A percentile compares a stretch with the other conserved stretches of the same genome.
Evolutionary conservation across 305 asterid species (phyloP).

Genomic region (Rubia occidens): DNA sequence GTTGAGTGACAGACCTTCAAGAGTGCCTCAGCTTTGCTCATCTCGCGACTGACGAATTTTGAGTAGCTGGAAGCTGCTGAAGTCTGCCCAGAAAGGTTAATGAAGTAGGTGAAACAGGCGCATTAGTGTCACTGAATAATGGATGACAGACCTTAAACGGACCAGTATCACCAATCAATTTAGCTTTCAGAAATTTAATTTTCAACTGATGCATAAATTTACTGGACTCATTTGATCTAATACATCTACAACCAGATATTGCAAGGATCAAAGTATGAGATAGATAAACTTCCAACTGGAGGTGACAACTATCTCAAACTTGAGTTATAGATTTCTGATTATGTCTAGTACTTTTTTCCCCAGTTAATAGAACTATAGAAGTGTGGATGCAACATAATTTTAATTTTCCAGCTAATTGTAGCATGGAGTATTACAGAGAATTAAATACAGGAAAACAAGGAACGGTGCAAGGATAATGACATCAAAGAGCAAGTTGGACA

Average conservation of each 20-base stretch:
- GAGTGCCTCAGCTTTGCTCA: conserved; percentile 99
- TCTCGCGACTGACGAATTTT: conserved; percentile 87
- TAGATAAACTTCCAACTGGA: background rate
- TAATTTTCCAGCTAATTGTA: background rate
- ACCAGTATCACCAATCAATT: background rate
- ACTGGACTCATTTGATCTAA: background rate
- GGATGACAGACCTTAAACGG: background rate
- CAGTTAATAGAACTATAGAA: background rate
- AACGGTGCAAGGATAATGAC: background rate
- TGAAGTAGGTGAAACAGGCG: background rate
- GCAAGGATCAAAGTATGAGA: background rate
- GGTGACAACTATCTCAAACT: background rate
- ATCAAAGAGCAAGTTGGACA: background rate
- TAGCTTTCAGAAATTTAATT: background rate
- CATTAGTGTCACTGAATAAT: background rate
- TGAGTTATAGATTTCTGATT: background rate
- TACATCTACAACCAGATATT: background rate
- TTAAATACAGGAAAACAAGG: background rate
- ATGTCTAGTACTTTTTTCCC: background rate
- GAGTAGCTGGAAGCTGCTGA: conserved; percentile 86
- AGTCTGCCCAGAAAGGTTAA: conserved; percentile 39
- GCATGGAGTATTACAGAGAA: too few relatives aligned
- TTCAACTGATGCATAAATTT: background rate
- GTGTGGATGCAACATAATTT: background rate
- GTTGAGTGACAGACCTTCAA: conserved; percentile 48